These are phyloP conservation scores for Phyllosticta ampelicida DNA, from an alignment of 2,329 filamentous ascomycete genomes.

Conservation along the genomic window DNA sequence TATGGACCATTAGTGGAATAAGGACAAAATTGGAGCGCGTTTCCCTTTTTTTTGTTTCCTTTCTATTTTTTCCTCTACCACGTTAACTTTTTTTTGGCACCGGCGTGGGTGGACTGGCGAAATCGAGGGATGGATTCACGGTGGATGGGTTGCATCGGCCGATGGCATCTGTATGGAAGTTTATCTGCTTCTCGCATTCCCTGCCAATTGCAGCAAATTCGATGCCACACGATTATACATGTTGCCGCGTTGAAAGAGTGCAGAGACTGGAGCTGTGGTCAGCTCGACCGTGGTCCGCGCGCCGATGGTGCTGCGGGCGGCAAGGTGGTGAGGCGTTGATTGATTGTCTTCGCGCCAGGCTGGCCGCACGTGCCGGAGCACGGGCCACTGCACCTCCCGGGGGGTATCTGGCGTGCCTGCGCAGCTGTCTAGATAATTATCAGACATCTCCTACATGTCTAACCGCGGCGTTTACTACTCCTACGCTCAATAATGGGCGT, in stretches of 20 bases:
- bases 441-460: too few species aligned
- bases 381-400: too few species aligned
- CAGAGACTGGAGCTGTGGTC: background rate
- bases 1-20: constrained; percentile 23
- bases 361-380: too few species aligned
- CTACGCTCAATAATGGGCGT: too few species aligned
- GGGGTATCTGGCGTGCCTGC: too few species aligned
- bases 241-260: background rate
- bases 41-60: too few species aligned
- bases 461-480: too few species aligned
- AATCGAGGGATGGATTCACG: background rate
- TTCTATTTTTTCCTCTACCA: too few species aligned
- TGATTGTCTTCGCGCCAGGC: too few species aligned
- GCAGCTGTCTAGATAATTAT: too few species aligned
- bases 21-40: background rate
- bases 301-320: background rate
- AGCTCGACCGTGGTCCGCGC: too few species aligned
- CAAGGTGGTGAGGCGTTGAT: background rate
- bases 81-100: background rate
- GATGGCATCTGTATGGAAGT: background rate
- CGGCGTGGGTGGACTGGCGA: background rate
- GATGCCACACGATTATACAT: background rate
- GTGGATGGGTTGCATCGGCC: background rate
- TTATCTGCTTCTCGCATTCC: background rate
- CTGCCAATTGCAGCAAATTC: background rate